These are phyloP conservation scores for Pseudogymnoascus sp. DNA, from an alignment of 2,329 filamentous ascomycete species.

Conservation along the genomic window DNA sequence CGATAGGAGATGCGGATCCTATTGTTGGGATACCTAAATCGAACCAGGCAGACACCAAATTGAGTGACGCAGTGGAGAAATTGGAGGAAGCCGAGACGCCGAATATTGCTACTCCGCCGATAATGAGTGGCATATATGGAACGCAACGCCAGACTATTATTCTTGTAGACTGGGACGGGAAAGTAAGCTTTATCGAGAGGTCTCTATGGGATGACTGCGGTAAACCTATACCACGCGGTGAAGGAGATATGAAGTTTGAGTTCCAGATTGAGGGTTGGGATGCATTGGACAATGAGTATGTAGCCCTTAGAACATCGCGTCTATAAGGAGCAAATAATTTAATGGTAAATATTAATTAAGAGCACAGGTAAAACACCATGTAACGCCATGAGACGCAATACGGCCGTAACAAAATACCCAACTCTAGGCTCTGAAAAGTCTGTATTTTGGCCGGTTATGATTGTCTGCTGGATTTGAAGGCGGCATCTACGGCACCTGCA, in stretches of 20 bases:
- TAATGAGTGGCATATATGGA: slow-evolving; percentile 54
- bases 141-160: slow-evolving; percentile 58
- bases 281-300: slow-evolving; percentile 19
- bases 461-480: background rate
- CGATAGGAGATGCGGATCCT: slow-evolving; percentile 42
- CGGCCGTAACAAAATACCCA: background rate
- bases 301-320: slow-evolving; percentile 1
- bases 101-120: slow-evolving; percentile 33
- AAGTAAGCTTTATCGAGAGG: slow-evolving; percentile 51
- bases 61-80: slow-evolving; percentile 29
- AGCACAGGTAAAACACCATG: background rate
- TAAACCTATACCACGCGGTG: slow-evolving; percentile 43
- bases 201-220: slow-evolving; percentile 53
- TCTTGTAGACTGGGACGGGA: slow-evolving; percentile 55
- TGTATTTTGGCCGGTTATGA: background rate
- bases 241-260: slow-evolving; percentile 47
- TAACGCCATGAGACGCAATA: background rate
- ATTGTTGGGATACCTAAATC: slow-evolving; percentile 9
- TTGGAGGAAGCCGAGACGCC: slow-evolving; percentile 28
- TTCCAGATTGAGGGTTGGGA: slow-evolving; percentile 47
- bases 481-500: background rate
- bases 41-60: slow-evolving; percentile 28
- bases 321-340: background rate
- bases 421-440: background rate
- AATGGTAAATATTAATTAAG: background rate